Conservation (phyloP, 257 asterid genomes). For the Solanum piurae region DNA sequence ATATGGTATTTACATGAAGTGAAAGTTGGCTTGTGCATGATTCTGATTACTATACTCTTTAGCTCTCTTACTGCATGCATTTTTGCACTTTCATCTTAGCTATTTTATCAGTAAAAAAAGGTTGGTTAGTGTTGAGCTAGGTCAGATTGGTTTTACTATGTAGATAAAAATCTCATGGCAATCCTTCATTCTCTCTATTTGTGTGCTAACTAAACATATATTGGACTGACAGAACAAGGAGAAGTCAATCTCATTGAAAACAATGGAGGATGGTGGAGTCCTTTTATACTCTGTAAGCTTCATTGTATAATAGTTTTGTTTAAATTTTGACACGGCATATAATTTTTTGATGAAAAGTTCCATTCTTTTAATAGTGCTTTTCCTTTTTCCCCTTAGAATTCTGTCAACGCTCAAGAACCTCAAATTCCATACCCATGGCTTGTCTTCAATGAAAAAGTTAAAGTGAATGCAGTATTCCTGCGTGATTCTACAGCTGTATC, state of each 20-base stretch:
- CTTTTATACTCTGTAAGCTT: slow-evolving; percentile 77
- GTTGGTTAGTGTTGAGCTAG: not conserved
- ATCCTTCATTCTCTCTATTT: not conserved
- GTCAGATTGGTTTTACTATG: not conserved
- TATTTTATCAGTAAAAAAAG: not conserved
- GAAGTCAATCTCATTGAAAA: slow-evolving; percentile 72
- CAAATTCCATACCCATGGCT: slow-evolving; percentile 84
- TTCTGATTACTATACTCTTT: not conserved
- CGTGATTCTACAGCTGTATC: slow-evolving; percentile 93
- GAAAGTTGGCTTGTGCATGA: not conserved
- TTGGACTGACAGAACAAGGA: slow-evolving; percentile 74
- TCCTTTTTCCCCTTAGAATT: slow-evolving; percentile 36
- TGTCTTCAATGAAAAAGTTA: slow-evolving; percentile 83
- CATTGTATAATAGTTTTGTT: not conserved
- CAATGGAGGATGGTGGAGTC: slow-evolving; percentile 90
- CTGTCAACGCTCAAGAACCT: slow-evolving; percentile 69
- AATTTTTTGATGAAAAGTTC: not conserved
- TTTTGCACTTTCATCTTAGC: not conserved
- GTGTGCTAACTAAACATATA: not conserved
- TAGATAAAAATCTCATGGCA: not conserved
- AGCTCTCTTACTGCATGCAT: not conserved
- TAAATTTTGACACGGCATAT: not conserved
- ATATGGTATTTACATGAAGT: not conserved
- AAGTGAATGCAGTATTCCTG: slow-evolving; percentile 80
- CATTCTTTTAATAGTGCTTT: not conserved